A percentile compares a stretch with the other conserved stretches of the same genome.
phyloP scores from a whole-genome alignment of 2,329 filamentous ascomycete species.

The Nemania diffusa region DNA sequence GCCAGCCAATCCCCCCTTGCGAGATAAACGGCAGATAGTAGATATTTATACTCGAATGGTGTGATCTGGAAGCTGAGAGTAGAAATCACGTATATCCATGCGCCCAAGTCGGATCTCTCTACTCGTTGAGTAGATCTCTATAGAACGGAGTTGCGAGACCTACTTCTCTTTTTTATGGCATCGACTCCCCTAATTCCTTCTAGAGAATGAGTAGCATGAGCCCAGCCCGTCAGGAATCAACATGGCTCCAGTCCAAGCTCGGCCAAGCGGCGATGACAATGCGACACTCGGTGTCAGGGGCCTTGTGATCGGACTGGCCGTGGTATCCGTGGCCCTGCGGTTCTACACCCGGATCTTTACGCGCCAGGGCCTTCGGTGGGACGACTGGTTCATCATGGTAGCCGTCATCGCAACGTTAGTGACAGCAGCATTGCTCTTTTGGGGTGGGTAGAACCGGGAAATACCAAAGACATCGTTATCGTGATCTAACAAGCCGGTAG shows the following conservation, averaged over 20 bases:
- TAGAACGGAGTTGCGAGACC: too few species aligned
- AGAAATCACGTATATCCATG: too few species aligned
- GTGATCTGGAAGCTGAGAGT: not conserved
- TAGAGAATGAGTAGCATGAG: not conserved
- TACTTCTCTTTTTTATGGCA: not conserved
- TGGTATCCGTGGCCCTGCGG: slow-evolving; percentile 20
- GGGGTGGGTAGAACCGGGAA: not conserved
- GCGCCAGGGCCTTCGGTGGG: slow-evolving; percentile 19
- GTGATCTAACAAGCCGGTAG: slow-evolving; percentile 13
- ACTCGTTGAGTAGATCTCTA: not conserved
- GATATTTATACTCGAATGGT: not conserved
- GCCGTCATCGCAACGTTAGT: not conserved
- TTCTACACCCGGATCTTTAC: slow-evolving; percentile 17
- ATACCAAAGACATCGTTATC: not conserved
- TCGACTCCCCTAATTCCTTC: not conserved
- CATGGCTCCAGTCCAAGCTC: not conserved
- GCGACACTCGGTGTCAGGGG: slow-evolving; percentile 37
- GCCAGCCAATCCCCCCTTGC: too few species aligned
- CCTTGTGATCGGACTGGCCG: slow-evolving; percentile 31
- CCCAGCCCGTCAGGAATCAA: not conserved
- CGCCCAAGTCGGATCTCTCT: too few species aligned
- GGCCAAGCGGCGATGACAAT: not conserved
- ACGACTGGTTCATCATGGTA: slow-evolving; percentile 20
- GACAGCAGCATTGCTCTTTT: slow-evolving; percentile 2
- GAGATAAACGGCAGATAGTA: too few species aligned